Base-by-base conservation (phyloP, 257 asterid genomes). In the Jacaranda copaia region DNA sequence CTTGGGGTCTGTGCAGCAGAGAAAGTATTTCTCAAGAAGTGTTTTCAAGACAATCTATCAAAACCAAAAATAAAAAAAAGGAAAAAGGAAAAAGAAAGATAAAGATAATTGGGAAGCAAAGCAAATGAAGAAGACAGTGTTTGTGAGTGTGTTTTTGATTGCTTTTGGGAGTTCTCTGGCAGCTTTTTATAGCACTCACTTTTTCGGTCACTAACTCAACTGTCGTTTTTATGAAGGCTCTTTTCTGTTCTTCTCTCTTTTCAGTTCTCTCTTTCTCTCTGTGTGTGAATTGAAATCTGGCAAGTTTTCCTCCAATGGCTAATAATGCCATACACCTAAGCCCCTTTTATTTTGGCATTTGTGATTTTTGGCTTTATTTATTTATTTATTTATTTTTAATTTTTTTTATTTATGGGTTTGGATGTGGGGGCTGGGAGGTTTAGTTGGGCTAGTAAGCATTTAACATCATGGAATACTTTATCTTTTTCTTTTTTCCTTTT, bases 1-100 rank as follows among this genome's bases (percentile, higher is more conserved):
- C 86, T 76, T 65, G 83, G 85, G 73, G 79, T 69, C 5, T 70
- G 73, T 62, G 81, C 56, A 40, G 42, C 32, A 43, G 77, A 71
- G 72, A 32, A 16, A 52, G 79, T 64, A 42, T 58, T 56, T 56
- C 32, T 20, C 20, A 2, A 49, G 49, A 4, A 67, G 76, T 60
- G 48, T 59, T 59, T 69, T 60, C 32, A 55, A 57, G 40, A 35
- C 32, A 25, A 25, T 59, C 20, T 57, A 38, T 38, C 36, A 77
- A 65, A 70, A 77, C 1, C 18, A 52, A 52, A 4, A 52, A 52
- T 0, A 52, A 15, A 5, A 52, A 52, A 12, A 14, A 4, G 12
- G 14, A 4, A 52, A 52, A 12, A 52, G n/a, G 5, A 52, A 52
- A 25, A 25, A 25, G 32, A 25, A 25, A 25, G 32, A 25, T 0